Conservation (phyloP, 148 eudicot species). For the Gaultheria prostrata region DNA sequence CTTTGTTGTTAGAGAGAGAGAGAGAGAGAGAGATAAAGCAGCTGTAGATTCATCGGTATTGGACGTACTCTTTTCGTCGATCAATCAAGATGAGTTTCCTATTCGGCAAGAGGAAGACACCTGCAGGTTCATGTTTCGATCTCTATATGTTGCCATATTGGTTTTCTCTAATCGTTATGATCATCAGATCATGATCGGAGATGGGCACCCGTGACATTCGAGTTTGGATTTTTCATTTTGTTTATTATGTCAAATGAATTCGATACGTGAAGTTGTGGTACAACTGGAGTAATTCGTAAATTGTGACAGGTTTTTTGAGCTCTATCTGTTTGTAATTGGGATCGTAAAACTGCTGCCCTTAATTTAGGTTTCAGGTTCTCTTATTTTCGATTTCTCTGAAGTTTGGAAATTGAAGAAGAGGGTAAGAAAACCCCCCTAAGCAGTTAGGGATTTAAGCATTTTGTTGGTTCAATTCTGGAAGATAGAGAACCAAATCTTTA, state of each 20-base stretch:
- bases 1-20: conserved; percentile 4
- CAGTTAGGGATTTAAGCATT: background rate
- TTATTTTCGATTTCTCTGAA: background rate
- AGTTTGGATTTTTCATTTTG: background rate
- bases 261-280: background rate
- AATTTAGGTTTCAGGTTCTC: background rate
- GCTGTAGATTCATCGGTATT: conserved; percentile 9
- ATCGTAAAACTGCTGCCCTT: background rate
- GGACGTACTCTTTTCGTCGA: background rate
- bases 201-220: background rate
- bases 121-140: conserved; percentile 59
- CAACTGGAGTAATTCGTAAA: background rate
- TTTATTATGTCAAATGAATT: background rate
- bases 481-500: background rate
- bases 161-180: background rate
- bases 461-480: background rate
- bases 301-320: background rate
- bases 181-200: background rate
- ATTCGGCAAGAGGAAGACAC: conserved; percentile 84
- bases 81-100: conserved; percentile 66
- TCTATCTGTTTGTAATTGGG: background rate
- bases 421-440: background rate
- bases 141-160: background rate
- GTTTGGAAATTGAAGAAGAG: background rate
- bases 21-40: background rate